phyloP scores from a whole-genome alignment of 1,139 yeast species.

The Taiozyma sp. region DNA sequence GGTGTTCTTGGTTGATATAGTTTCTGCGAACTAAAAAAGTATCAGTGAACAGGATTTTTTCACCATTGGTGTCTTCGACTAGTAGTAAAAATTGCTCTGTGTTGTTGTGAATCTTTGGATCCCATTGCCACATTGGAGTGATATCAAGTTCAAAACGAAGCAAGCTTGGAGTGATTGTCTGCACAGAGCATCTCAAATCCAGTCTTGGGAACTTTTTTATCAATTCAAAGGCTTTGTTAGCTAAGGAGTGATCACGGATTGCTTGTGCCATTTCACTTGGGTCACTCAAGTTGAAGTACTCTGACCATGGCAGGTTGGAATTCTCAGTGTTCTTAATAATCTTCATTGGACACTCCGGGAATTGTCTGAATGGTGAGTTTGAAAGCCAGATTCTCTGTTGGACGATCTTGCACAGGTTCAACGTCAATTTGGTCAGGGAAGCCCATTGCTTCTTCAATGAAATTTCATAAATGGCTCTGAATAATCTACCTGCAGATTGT shows the following conservation, averaged over 20 bases:
- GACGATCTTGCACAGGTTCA: conserved; percentile 73
- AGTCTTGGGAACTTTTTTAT: conserved; percentile 71
- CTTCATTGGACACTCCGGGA: conserved; percentile 59
- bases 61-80: conserved; percentile 86
- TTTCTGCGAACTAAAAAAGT: conserved; percentile 44
- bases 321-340: conserved; percentile 72
- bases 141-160: conserved; percentile 62
- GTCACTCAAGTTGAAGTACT: conserved; percentile 58
- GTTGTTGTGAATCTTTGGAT: conserved; percentile 51
- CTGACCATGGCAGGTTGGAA: conserved; percentile 77
- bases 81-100: conserved; percentile 62
- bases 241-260: conserved; percentile 63
- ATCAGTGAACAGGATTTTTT: conserved; percentile 56
- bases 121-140: conserved; percentile 76
- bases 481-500: conserved; percentile 87
- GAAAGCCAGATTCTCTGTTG: conserved; percentile 81
- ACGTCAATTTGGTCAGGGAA: conserved; percentile 46
- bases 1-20: conserved; percentile 46
- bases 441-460: conserved; percentile 73
- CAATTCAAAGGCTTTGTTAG: conserved; percentile 55
- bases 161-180: conserved; percentile 71
- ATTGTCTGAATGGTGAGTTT: conserved; percentile 84
- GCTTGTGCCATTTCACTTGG: conserved; percentile 82
- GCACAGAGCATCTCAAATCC: conserved; percentile 50
- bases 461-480: conserved; percentile 82